A percentile compares a stretch with the other conserved stretches of the same genome.
Evolutionary conservation across 75 land plant species (phyloP).

Genomic region (Sequoia sempervirens): DNA sequence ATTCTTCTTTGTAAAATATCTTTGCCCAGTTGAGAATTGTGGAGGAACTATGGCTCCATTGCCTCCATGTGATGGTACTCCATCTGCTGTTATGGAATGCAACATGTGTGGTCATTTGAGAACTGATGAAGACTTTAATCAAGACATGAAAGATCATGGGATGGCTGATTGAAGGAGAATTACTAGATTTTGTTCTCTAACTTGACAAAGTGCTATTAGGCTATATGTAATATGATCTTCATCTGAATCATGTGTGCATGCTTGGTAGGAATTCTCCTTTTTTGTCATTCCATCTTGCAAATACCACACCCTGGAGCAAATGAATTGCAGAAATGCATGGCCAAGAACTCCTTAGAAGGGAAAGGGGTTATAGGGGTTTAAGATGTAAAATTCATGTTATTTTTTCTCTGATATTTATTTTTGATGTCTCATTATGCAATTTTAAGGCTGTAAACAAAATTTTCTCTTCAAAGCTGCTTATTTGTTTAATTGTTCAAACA

Average conservation of each 20-base stretch:
- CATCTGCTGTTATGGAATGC: constrained; percentile 66
- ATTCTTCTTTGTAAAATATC: constrained; percentile 75
- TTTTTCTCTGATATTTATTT: neutral
- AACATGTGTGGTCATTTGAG: constrained; percentile 78
- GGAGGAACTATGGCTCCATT: constrained; percentile 94
- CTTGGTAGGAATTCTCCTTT: neutral
- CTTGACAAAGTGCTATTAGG: neutral
- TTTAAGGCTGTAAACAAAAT: neutral
- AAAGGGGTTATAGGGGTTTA: neutral
- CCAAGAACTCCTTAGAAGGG: neutral
- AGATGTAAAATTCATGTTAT: neutral
- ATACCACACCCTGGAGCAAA: neutral
- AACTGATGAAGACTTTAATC: constrained; percentile 33
- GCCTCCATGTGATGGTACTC: constrained; percentile 22
- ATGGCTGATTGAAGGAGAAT: neutral
- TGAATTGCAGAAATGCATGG: neutral
- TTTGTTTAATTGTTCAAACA: neutral
- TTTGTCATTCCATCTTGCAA: neutral
- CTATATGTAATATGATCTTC: neutral
- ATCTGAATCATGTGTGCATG: neutral
- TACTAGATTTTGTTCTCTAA: neutral
- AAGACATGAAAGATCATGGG: constrained; percentile 3
- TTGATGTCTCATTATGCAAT: neutral
- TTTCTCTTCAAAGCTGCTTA: neutral
- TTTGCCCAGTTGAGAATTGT: constrained; percentile 67